Conservation (phyloP, 1,139 yeast species). For the Scheffersomyces cryptocercus region DNA sequence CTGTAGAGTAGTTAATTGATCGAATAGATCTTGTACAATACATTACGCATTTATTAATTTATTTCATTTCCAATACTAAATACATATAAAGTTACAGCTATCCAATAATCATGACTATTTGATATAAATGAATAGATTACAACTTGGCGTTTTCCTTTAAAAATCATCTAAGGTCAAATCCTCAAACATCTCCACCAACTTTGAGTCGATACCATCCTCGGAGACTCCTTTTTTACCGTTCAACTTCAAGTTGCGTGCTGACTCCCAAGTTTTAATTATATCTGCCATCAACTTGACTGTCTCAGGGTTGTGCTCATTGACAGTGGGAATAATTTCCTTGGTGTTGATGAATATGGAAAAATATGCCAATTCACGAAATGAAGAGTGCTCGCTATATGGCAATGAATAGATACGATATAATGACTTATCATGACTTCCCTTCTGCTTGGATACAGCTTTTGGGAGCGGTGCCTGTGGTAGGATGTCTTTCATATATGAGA, state of each 20-base stretch:
- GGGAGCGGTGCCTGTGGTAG: conserved; percentile 30
- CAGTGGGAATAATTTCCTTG: conserved; percentile 74
- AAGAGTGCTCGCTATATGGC: conserved; percentile 94
- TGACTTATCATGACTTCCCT: conserved; percentile 25
- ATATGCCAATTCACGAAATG: conserved; percentile 72
- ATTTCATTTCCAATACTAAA: too few relatives aligned
- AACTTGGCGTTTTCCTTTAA: too few relatives aligned
- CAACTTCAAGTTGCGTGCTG: conserved; percentile 11
- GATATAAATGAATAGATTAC: too few relatives aligned
- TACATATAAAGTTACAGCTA: too few relatives aligned
- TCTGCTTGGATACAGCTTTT: conserved; percentile 12
- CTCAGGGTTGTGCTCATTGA: conserved; percentile 50
- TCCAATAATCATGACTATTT: too few relatives aligned
- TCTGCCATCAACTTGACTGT: conserved; percentile 39
- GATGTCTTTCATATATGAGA: conserved; percentile 29
- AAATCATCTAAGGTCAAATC: not conserved
- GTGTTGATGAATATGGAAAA: conserved; percentile 58
- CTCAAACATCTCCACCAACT: not conserved
- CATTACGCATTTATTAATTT: too few relatives aligned
- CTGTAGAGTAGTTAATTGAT: too few relatives aligned
- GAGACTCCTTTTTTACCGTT: not conserved
- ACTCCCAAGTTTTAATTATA: conserved; percentile 51
- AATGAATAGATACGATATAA: conserved; percentile 55
- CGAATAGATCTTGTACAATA: too few relatives aligned
- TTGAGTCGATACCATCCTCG: not conserved